These are phyloP conservation scores for Populus alba DNA, from an alignment of 345 rosid species.

Conservation along the genomic window DNA sequence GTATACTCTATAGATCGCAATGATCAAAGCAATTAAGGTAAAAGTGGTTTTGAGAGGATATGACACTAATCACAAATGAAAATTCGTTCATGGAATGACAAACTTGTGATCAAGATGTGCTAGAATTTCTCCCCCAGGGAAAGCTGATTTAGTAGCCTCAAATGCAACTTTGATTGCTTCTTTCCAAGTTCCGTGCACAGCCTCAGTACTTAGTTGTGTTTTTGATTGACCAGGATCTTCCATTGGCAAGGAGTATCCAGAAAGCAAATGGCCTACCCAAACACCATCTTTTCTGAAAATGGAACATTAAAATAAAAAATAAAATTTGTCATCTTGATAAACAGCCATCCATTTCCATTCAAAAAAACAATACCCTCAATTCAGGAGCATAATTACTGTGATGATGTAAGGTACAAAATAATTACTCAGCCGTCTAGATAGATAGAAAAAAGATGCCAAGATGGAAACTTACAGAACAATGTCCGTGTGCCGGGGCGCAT, in stretches of 20 bases:
- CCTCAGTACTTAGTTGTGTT: slow-evolving; percentile 27
- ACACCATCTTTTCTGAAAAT: slow-evolving; percentile 64
- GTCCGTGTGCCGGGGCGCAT: slow-evolving; percentile 92
- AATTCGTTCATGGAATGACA: neutral
- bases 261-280: slow-evolving; percentile 90
- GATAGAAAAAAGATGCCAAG: neutral
- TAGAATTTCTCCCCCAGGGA: slow-evolving; percentile 78
- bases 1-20: neutral
- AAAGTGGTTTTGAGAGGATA: neutral
- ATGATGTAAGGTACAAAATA: neutral
- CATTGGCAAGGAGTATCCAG: slow-evolving; percentile 81
- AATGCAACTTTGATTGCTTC: slow-evolving; percentile 66
- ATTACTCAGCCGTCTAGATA: neutral
- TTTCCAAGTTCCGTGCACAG: slow-evolving; percentile 77
- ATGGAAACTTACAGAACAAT: slow-evolving; percentile 48
- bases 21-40: neutral
- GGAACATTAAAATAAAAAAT: neutral
- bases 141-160: slow-evolving; percentile 77
- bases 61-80: neutral
- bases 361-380: neutral
- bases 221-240: slow-evolving; percentile 60
- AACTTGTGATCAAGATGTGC: slow-evolving; percentile 97
- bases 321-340: neutral
- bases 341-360: neutral
- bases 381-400: neutral